Evolutionary conservation across 305 asterid species (phyloP).

Genomic region (Solanum hybrid): DNA sequence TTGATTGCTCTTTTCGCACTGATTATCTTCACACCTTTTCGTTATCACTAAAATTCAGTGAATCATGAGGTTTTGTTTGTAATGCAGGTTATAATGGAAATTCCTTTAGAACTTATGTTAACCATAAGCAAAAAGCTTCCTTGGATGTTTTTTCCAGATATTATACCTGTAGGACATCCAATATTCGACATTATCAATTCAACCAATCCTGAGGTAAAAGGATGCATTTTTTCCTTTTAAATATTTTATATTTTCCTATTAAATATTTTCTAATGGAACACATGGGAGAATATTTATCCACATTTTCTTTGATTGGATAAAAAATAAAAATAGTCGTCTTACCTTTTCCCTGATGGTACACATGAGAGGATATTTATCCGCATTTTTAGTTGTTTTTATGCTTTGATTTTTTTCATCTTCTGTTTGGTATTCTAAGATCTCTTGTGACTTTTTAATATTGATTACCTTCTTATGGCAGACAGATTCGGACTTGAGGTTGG

Average conservation of each 20-base stretch:
- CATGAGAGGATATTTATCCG: background rate
- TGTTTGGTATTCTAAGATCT: background rate
- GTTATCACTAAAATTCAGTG: background rate
- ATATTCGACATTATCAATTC: conserved; percentile 90
- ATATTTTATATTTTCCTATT: conserved; percentile 4
- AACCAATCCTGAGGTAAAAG: conserved; percentile 81
- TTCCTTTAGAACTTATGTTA: conserved; percentile 94
- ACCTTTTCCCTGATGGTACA: background rate
- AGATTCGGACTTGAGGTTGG: conserved; percentile 94
- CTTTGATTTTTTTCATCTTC: background rate
- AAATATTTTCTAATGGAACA: background rate
- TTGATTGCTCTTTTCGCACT: background rate
- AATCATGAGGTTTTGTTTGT: background rate
- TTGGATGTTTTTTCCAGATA: conserved; percentile 98
- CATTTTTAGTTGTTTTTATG: conserved; percentile 8
- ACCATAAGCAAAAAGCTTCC: conserved; percentile 88
- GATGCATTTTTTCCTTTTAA: conserved; percentile 3
- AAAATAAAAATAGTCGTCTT: background rate
- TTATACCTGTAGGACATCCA: conserved; percentile 89
- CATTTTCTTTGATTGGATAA: background rate
- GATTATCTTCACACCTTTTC: background rate
- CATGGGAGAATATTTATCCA: background rate
- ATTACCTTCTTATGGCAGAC: conserved; percentile 44
- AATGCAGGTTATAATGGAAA: conserved; percentile 86
- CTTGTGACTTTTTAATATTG: background rate